Conservation (phyloP, 2,329 filamentous ascomycete species). For the Phaeoacremonium minimum region DNA sequence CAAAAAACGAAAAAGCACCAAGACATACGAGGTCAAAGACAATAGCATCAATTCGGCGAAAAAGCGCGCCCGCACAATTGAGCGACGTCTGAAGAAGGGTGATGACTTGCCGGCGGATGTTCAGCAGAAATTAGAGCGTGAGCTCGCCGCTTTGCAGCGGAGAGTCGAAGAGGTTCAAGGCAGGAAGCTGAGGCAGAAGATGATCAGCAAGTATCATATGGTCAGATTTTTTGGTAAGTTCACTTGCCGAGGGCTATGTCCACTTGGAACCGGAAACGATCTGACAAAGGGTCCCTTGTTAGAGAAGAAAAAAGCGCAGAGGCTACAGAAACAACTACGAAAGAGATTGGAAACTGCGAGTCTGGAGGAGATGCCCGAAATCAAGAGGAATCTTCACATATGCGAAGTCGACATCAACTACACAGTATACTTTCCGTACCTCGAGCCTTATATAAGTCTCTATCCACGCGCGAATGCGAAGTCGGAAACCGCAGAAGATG, state of each 20-base stretch:
- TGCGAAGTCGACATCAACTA: conserved; percentile 75
- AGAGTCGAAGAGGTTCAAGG: conserved; percentile 57
- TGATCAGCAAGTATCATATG: conserved; percentile 80
- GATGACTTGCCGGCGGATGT: conserved; percentile 64
- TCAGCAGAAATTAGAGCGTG: conserved; percentile 66
- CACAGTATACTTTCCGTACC: conserved; percentile 65
- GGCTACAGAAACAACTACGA: conserved; percentile 60
- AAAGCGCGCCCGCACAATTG: conserved; percentile 67
- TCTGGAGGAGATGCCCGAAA: conserved; percentile 44
- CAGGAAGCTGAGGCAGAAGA: conserved; percentile 59
- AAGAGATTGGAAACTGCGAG: conserved; percentile 50
- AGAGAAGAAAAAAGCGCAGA: conserved; percentile 71
- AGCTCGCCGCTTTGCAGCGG: conserved; percentile 61
- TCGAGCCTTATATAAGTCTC: conserved; percentile 65
- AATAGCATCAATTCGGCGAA: conserved; percentile 59
- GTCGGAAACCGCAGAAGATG: conserved; percentile 28
- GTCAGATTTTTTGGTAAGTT: conserved; percentile 74
- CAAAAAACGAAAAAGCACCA: conserved; percentile 22
- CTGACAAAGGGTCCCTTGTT: too few relatives aligned
- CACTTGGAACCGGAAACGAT: not conserved
- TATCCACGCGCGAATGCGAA: conserved; percentile 36
- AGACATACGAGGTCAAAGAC: conserved; percentile 37
- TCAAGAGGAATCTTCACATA: conserved; percentile 58
- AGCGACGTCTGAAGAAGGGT: conserved; percentile 58
- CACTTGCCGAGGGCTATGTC: too few relatives aligned